phyloP scores from a whole-genome alignment of 345 rosid species.

The Trapa bicornis region DNA sequence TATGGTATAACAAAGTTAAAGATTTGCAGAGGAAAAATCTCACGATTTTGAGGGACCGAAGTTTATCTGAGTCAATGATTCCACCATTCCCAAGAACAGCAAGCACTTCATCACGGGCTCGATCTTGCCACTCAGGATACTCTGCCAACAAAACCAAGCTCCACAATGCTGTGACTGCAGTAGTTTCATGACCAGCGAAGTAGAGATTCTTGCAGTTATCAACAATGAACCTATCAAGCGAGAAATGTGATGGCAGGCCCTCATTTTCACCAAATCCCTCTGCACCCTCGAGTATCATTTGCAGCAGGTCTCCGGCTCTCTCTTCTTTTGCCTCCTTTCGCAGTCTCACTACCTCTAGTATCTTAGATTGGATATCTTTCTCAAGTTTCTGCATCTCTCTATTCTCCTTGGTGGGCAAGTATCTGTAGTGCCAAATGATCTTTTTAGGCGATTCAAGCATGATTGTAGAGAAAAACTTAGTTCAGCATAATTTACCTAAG shows the following conservation, averaged over 20 bases:
- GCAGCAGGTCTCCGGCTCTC: conserved; percentile 23
- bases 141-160: conserved; percentile 22
- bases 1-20: no score
- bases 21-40: not conserved
- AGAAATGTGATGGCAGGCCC: conserved; percentile 8
- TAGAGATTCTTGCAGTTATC: conserved; percentile 44
- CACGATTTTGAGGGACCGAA: conserved; percentile 20
- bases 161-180: conserved; percentile 29
- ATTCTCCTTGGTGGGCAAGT: conserved; percentile 22
- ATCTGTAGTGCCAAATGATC: conserved; percentile 15
- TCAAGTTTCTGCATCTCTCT: conserved; percentile 32
- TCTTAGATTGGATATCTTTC: conserved; percentile 17
- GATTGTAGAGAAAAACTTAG: no score
- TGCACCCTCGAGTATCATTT: conserved; percentile 23
- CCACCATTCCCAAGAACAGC: conserved; percentile 5
- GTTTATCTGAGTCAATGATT: conserved; percentile 13
- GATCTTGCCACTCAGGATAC: conserved; percentile 37
- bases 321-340: conserved; percentile 8
- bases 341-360: conserved; percentile 17
- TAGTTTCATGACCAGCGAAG: conserved; percentile 41
- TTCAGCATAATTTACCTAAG: conserved; percentile 12
- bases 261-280: conserved; percentile 4
- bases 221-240: conserved; percentile 20
- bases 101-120: conserved; percentile 27
- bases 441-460: no score